A percentile compares a stretch with the other conserved stretches of the same genome.
Conservation (phyloP, 1,284 basidiomycete species). For the Cerrena zonata region DNA sequence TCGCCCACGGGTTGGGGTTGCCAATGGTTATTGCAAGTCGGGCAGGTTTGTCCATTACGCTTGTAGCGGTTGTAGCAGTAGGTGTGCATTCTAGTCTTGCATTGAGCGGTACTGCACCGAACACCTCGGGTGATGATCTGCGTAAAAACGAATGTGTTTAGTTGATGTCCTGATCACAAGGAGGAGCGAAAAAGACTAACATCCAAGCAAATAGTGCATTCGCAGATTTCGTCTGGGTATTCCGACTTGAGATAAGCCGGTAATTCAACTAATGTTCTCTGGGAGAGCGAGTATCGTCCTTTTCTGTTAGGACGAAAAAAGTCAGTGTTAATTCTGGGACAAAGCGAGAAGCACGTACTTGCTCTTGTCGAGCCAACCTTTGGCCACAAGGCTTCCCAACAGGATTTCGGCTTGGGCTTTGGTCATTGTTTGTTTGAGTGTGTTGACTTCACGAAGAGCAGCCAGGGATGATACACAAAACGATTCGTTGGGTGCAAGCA, state of each 20-base stretch:
- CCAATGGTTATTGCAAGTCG: slow-evolving; percentile 57
- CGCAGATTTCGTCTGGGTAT: slow-evolving; percentile 65
- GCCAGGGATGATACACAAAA: slow-evolving; percentile 73
- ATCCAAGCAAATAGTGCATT: slow-evolving; percentile 74
- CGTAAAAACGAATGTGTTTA: neutral
- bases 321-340: neutral
- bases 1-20: slow-evolving; percentile 56
- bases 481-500: slow-evolving; percentile 68
- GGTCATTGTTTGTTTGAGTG: slow-evolving; percentile 62
- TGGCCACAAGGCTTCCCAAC: slow-evolving; percentile 73
- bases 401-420: slow-evolving; percentile 71
- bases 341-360: slow-evolving; percentile 41
- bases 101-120: slow-evolving; percentile 57
- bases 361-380: slow-evolving; percentile 75
- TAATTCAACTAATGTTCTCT: slow-evolving; percentile 72
- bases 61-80: slow-evolving; percentile 57
- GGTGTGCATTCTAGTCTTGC: slow-evolving; percentile 60
- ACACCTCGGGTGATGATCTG: slow-evolving; percentile 66
- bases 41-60: slow-evolving; percentile 42
- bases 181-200: slow-evolving; percentile 31
- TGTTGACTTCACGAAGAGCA: slow-evolving; percentile 64
- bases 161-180: neutral
- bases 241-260: slow-evolving; percentile 67
- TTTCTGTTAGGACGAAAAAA: slow-evolving; percentile 17
- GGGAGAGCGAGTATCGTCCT: slow-evolving; percentile 73